Evolutionary conservation across 805 yeast genomes (phyloP), one percentile per base, ranked within the genome.

Genomic region (Sugiyamaella boreocaroliniensis): DNA sequence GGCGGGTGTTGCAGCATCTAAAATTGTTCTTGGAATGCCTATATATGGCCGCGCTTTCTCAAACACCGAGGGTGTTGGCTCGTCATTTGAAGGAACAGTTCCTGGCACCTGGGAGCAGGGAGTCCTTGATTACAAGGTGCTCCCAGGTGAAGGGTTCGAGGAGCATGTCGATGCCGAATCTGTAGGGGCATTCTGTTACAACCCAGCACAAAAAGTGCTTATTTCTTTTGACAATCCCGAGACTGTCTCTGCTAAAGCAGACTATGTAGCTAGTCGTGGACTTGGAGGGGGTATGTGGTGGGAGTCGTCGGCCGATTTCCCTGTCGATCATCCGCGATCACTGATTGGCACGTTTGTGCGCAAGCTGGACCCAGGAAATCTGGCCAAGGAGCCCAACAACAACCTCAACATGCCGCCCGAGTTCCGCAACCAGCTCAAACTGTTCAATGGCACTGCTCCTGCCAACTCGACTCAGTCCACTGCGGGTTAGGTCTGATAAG

Each of bases 211-310:
- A 0, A 51, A 66, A 61, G 37, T 70, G 68, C 4, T 86, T 45
- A 74, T 85, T 1, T 74, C 78, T 6, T 92, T 85, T 66, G 99
- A 92, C 64, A 84, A 78, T 55, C 72, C 71, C 0, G 70, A 72
- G 4, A 74, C 84, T 1, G 79, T 77, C 1, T 61, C 64, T 8
- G 60, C 61, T 15, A 93, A 92, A 65, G 89, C 88, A 0, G 61
- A 70, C 29, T 89, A 79, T 60, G 80, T 85, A 7, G 60, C 57
- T 41, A 59, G 67, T 18, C 66, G 70, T 6, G 62, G 71, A 0
- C 69, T 89, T 9, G 95, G 84, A 0, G 98, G 99, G 0, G 96
- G 86, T 0, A 83, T 93, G 80, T 90, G 87, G 84, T 92, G 98
- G 98, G 97, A 92, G 61, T 83, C 96, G 0, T 76, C 83, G 53